Percentiles rank a stretch among this genome's conserved stretches.
phyloP scores from a whole-genome alignment of 2,329 filamentous ascomycete genomes.

The Geosmithia morbida region DNA sequence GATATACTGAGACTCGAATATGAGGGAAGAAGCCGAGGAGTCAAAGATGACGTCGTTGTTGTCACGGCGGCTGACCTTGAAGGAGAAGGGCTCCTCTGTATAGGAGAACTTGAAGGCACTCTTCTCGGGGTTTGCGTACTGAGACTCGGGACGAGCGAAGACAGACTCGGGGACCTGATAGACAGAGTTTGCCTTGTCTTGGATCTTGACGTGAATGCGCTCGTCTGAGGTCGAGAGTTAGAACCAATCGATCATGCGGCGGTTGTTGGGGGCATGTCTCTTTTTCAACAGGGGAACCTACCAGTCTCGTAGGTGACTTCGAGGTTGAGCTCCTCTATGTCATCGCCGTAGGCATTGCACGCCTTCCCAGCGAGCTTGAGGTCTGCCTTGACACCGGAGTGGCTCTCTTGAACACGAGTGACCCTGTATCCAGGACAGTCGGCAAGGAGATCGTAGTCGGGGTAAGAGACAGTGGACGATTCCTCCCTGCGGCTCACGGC shows the following conservation, averaged over 20 bases:
- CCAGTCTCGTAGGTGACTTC: slow-evolving; percentile 32
- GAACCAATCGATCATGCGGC: not conserved
- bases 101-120: slow-evolving; percentile 33
- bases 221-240: slow-evolving; percentile 25
- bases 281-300: slow-evolving; percentile 4
- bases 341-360: slow-evolving; percentile 68
- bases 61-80: slow-evolving; percentile 34
- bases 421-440: slow-evolving; percentile 58
- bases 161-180: slow-evolving; percentile 63
- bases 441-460: slow-evolving; percentile 6
- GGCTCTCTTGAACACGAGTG: slow-evolving; percentile 37
- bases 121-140: slow-evolving; percentile 6
- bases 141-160: slow-evolving; percentile 34
- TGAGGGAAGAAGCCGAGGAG: slow-evolving; percentile 47
- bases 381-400: slow-evolving; percentile 49
- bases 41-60: slow-evolving; percentile 48
- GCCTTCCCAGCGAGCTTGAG: slow-evolving; percentile 53
- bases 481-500: not conserved
- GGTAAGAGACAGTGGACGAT: not conserved
- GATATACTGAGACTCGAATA: slow-evolving; percentile 70
- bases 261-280: not conserved
- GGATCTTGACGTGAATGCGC: slow-evolving; percentile 62
- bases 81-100: slow-evolving; percentile 45
- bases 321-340: slow-evolving; percentile 52
- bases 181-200: slow-evolving; percentile 52